phyloP scores from a whole-genome alignment of 1,284 basidiomycete species.

The Irpex sp. region DNA sequence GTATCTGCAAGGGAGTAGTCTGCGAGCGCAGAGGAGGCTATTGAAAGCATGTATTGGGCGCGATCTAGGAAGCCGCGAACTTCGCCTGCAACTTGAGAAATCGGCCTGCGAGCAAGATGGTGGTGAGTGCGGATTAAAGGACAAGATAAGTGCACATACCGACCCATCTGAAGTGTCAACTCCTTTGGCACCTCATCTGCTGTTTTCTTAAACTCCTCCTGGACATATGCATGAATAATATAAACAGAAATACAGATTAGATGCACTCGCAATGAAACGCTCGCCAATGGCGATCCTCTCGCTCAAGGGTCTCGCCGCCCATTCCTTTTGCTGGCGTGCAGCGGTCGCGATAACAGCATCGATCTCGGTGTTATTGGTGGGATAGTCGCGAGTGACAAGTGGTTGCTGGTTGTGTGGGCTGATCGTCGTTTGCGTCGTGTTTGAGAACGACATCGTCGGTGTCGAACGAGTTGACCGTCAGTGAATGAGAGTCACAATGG shows the following conservation, averaged over 20 bases:
- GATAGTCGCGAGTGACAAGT: slow-evolving; percentile 56
- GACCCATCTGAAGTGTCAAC: slow-evolving; percentile 76
- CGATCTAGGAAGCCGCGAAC: slow-evolving; percentile 79
- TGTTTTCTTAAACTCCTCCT: slow-evolving; percentile 77
- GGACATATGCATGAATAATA: background rate
- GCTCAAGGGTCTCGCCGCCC: slow-evolving; percentile 66
- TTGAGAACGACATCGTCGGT: background rate
- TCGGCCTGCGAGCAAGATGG: slow-evolving; percentile 49
- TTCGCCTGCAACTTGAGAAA: slow-evolving; percentile 76
- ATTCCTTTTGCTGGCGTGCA: slow-evolving; percentile 66
- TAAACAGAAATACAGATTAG: background rate
- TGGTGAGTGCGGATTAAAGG: background rate
- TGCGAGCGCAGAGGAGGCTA: slow-evolving; percentile 42
- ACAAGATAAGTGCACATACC: slow-evolving; percentile 38
- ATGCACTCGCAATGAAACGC: slow-evolving; percentile 67
- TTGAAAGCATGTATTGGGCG: slow-evolving; percentile 81
- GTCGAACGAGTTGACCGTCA: too few relatives aligned
- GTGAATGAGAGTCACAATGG: background rate
- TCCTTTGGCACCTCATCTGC: slow-evolving; percentile 72
- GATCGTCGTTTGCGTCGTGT: slow-evolving; percentile 57
- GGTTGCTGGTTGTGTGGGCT: slow-evolving; percentile 64
- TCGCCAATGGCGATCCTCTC: slow-evolving; percentile 72
- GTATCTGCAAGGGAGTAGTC: slow-evolving; percentile 74
- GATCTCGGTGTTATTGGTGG: slow-evolving; percentile 47
- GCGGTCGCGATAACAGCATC: slow-evolving; percentile 56